Base-by-base conservation (phyloP, 352 stramenopile species). In the Globisporangium parvum region DNA sequence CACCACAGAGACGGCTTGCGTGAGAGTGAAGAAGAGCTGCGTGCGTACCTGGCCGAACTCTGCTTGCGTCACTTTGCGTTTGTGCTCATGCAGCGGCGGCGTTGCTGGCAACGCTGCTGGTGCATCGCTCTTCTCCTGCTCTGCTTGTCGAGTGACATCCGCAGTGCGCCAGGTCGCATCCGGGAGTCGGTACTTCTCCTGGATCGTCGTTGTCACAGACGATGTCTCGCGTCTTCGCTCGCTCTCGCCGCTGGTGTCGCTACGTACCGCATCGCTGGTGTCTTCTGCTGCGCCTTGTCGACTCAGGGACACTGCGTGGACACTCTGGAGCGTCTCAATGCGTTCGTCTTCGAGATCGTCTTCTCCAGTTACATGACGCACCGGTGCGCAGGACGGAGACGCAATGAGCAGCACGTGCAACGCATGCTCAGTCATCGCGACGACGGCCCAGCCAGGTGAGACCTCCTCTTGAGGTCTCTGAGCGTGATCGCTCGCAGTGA, bases 111-210 rank as follows among this genome's bases (percentile, higher is more conserved):
- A n/a, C 14, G 39, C 14, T 0, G 2, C 39, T 44, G 39, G 15
- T 0, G 15, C 6, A 15, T 60, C 54, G 26, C 33, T 35, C 5
- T 1, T 17, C 20, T 51, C 12, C 23, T 52, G 31, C 31, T 26
- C 33, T 28, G 11, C 53, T 20, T 20, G 55, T 11, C 9, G 28
- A 40, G 11, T 18, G 23, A 42, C 23, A 21, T 31, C 42, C 21
- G 14, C 6, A 10, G 6, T 18, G 11, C 63, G 62, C 69, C 63
- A 72, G 6, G 66, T 47, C 56, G 73, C 72, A 0, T 67, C 44
- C 28, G 73, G 73, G 26, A 82, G 70, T 14, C 65, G 63, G 26
- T 83, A 80, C 40, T 59, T 68, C 23, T 72, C 71, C 45, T 83
- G 71, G 53, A 83, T 76, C 31, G 73, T 77, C 6, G 53, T 66